Percentiles rank a stretch among this genome's conserved stretches.
These are phyloP conservation scores for Cicer judaicum DNA, from an alignment of 306 rosid species.

Conservation along the genomic window DNA sequence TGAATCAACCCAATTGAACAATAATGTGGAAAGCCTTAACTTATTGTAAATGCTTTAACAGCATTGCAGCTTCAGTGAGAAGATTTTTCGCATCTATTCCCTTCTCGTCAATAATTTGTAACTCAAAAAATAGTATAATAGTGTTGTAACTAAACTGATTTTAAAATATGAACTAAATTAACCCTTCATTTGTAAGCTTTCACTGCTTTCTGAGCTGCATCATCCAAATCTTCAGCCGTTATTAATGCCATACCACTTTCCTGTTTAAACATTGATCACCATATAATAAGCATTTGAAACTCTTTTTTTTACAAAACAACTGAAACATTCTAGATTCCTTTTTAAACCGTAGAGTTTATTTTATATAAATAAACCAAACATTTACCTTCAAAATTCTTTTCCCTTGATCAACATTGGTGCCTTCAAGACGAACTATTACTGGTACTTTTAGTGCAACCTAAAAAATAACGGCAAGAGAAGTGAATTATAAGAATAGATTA, in stretches of 20 bases:
- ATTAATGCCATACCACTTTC: slow-evolving; percentile 90
- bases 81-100: slow-evolving; percentile 39
- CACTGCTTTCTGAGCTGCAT: slow-evolving; percentile 96
- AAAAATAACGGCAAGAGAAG: slow-evolving; percentile 38
- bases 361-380: slow-evolving; percentile 21
- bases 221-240: slow-evolving; percentile 97
- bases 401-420: slow-evolving; percentile 96
- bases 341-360: not conserved
- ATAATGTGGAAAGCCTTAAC: slow-evolving; percentile 36
- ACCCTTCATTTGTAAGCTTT: slow-evolving; percentile 66
- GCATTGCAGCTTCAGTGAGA: slow-evolving; percentile 40
- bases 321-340: slow-evolving; percentile 26
- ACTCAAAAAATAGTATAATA: slow-evolving; percentile 44
- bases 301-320: slow-evolving; percentile 10
- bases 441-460: slow-evolving; percentile 94
- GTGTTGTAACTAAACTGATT: slow-evolving; percentile 38
- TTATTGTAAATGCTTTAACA: slow-evolving; percentile 52
- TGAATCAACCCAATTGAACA: slow-evolving; percentile 34
- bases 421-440: slow-evolving; percentile 95
- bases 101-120: slow-evolving; percentile 40
- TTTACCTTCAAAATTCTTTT: slow-evolving; percentile 86
- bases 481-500: slow-evolving; percentile 29
- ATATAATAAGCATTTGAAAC: slow-evolving; percentile 33
- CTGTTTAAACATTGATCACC: slow-evolving; percentile 57
- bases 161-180: slow-evolving; percentile 32